Evolutionary conservation across 2,329 filamentous ascomycete species (phyloP), one percentile per base, ranked within the genome.

Genomic region (Helicocarpus griseus): DNA sequence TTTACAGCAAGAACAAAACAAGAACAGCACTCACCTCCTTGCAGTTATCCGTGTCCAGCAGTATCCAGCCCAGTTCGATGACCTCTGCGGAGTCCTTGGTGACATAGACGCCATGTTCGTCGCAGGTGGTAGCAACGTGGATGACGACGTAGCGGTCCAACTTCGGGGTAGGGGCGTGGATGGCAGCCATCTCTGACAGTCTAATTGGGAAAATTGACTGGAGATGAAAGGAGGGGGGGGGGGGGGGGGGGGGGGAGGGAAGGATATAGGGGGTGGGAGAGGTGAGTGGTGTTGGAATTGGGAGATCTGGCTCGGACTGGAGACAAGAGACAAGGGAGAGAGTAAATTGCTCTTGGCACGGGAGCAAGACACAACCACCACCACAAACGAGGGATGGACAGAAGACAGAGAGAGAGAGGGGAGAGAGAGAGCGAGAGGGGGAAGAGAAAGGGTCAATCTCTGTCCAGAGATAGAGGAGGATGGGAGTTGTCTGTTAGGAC

Each of bases 51-150:
- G 89, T 86, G 69, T 96, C 90, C 57, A 96, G 79, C 65, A 98
- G 75, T 66, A 97, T 95, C 93, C 93, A 98, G 58, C 91, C 93
- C 67, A 98, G 80, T 80, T 98, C 93, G 71, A 98, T 98, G 60
- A 98, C 93, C 76, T 98, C 93, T 56, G 93, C 93, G 54, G 93
- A 97, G 73, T 98, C 93, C 74, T 97, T 97, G 54, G 93, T 98
- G 54, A 98, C 93, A 72, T 98, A 98, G 59, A 98, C 93, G 57
- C 93, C 93, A 73, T 98, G 93, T 72, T 98, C 93, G 71, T 98
- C 93, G 74, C 93, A 98, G 61, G 93, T 98, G 33, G 93, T 98
- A 58, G 93, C 93, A 66, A 97, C 91, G 73, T 98, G 93, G 69
- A 97, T 95, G 65, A 98, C 88, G 60, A 96, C 86, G 74, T 95